Base-by-base conservation (phyloP, 805 yeast species). In the Candida awuae region DNA sequence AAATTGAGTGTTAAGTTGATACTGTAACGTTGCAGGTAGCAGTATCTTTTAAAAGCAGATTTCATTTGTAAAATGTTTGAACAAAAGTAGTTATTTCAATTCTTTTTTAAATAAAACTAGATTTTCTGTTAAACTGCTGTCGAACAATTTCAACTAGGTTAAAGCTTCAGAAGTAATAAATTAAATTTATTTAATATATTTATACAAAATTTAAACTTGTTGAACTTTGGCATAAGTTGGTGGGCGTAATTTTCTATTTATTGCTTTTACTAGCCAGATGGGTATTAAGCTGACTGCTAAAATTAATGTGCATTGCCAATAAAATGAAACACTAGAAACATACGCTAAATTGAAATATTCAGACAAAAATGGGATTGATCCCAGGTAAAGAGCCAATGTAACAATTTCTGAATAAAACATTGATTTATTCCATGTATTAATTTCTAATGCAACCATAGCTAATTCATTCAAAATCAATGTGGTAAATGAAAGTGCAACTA, bases 221-320 rank as follows among this genome's bases (percentile, higher is more conserved):
- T 88, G 97, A 30, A 92, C 97, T 59, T 92, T 92, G 8, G 97
- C 97, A 59, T 92, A 92, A 54, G 85, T 86, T 23, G 98, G 98
- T 3, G 98, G 97, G 49, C 87, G 75, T 41, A 92, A 59, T 45
- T 68, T 77, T 46, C 95, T 71, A 54, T 80, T 77, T 14, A 90
- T 64, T 4, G 83, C 68, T 59, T 84, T 84, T 3, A 80, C 78
- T 2, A 81, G 64, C 96, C 96, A 90, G 2, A 90, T 94, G 0
- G 98, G 98, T 27, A 86, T 60, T 41, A 90, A 66, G 6, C 95
- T 81, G 4, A 84, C 63, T 0, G 75, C 67, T 29, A 88, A 61
- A 10, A 84, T 79, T 8, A 81, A 63, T 3, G 69, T 59, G 6
- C 75, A 59, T 55, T 84, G 88, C 82, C 94, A 86, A 41, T 68